phyloP scores from a whole-genome alignment of 1,284 basidiomycete species.

The Apiotrichum sp. region DNA sequence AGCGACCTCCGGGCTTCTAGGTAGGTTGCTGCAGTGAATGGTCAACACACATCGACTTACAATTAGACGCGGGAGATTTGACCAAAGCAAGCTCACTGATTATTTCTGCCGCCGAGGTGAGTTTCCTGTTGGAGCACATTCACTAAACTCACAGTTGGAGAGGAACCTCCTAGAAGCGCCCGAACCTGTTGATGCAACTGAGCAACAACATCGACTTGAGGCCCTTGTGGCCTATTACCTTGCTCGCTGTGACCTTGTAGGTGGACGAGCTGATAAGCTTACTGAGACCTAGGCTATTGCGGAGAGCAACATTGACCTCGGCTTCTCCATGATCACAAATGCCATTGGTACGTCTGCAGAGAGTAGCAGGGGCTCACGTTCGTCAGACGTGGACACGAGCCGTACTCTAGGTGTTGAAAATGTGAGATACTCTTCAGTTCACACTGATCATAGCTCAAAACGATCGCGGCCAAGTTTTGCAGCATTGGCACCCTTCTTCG shows the following conservation, averaged over 20 bases:
- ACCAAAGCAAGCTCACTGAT: conserved; percentile 1
- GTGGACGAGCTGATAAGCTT: too few species aligned
- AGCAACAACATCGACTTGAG: background rate
- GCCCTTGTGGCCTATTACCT: conserved; percentile 6
- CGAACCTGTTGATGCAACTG: background rate
- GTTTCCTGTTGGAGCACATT: background rate
- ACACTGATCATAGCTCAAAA: background rate
- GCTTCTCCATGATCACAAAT: conserved; percentile 4
- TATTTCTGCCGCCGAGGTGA: conserved; percentile 1
- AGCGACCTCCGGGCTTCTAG: background rate
- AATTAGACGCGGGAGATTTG: background rate
- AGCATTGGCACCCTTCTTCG: background rate
- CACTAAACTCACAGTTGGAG: conserved; percentile 4
- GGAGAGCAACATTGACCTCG: conserved; percentile 3
- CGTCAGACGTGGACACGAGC: background rate
- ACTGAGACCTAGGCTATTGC: background rate
- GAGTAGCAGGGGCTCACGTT: too few species aligned
- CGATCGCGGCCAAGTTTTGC: conserved; percentile 1
- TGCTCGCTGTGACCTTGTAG: conserved; percentile 4
- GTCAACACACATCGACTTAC: background rate
- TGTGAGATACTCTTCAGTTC: background rate
- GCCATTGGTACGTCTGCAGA: conserved; percentile 1
- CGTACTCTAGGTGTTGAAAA: background rate
- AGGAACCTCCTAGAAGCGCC: background rate
- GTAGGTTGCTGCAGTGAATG: background rate